A percentile compares a stretch with the other conserved stretches of the same genome.
Evolutionary conservation across 2,329 filamentous ascomycete species (phyloP).

Genomic region (Akanthomyces muscarius): DNA sequence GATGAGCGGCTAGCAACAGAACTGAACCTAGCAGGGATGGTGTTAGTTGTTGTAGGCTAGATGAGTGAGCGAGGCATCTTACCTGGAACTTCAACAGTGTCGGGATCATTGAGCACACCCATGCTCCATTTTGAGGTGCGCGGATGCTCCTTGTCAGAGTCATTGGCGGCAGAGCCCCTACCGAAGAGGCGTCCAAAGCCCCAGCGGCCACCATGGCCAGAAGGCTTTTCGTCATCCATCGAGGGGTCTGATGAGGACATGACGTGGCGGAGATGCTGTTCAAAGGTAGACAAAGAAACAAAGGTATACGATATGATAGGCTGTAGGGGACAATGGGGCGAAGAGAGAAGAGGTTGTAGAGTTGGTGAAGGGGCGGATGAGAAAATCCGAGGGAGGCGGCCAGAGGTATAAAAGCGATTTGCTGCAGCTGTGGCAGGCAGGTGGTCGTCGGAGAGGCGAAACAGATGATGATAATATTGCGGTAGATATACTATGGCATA

Average conservation of each 20-base stretch:
- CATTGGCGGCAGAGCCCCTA: conserved; percentile 10
- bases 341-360: background rate
- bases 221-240: conserved; percentile 10
- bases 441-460: background rate
- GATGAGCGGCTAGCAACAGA: conserved; percentile 50
- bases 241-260: conserved; percentile 14
- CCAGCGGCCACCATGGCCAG: conserved; percentile 1
- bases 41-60: background rate
- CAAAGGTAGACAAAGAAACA: background rate
- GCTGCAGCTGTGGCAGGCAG: background rate
- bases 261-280: background rate
- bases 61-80: conserved; percentile 26
- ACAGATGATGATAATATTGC: background rate
- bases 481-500: background rate
- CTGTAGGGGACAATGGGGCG: background rate
- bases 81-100: conserved; percentile 87
- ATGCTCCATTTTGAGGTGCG: conserved; percentile 52
- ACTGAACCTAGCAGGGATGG: conserved; percentile 47
- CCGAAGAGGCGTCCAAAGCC: conserved; percentile 19
- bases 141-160: conserved; percentile 14
- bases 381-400: background rate
- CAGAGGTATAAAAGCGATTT: background rate
- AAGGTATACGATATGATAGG: too few species aligned
- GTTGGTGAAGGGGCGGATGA: background rate
- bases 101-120: conserved; percentile 77